Percentiles rank a stretch among this genome's conserved stretches.
phyloP scores from a whole-genome alignment of 805 yeast species.

The Cyberlindnera mississippiensis region DNA sequence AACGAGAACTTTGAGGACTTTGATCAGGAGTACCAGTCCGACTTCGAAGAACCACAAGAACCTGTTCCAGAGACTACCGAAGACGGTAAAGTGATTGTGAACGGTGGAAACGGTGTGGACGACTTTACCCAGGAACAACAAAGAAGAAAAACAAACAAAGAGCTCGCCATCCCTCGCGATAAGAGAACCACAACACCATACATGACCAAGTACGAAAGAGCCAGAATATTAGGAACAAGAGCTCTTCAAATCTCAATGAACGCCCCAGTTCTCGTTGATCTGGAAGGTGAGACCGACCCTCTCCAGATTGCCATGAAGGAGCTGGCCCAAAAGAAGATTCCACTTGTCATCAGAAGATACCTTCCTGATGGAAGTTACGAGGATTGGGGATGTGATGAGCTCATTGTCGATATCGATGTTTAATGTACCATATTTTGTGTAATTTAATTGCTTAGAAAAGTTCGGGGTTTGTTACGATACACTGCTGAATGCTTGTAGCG shows the following conservation, averaged over 20 bases:
- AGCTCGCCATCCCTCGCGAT: slow-evolving; percentile 85
- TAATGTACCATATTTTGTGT: slow-evolving; percentile 4
- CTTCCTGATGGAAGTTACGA: slow-evolving; percentile 96
- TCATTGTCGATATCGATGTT: slow-evolving; percentile 69
- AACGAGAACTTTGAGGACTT: slow-evolving; percentile 72
- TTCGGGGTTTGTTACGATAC: too few relatives aligned
- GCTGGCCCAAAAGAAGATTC: slow-evolving; percentile 89
- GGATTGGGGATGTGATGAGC: slow-evolving; percentile 99
- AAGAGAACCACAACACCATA: slow-evolving; percentile 94
- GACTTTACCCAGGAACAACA: slow-evolving; percentile 38
- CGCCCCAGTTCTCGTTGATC: slow-evolving; percentile 96
- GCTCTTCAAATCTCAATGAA: slow-evolving; percentile 97
- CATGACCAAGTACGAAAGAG: slow-evolving; percentile 98
- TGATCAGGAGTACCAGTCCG: slow-evolving; percentile 82
- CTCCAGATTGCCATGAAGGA: slow-evolving; percentile 97
- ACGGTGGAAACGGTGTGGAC: slow-evolving; percentile 63
- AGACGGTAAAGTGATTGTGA: slow-evolving; percentile 70
- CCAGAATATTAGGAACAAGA: slow-evolving; percentile 95
- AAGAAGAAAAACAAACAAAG: slow-evolving; percentile 63
- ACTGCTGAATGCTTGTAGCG: too few relatives aligned
- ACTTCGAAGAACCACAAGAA: slow-evolving; percentile 47
- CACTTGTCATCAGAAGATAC: slow-evolving; percentile 91
- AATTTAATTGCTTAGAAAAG: background rate
- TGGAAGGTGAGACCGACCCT: slow-evolving; percentile 99
- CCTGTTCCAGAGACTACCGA: slow-evolving; percentile 39